phyloP scores from a whole-genome alignment of 371 early-diverging fungal species.

The Encephalitozoon hellem region DNA sequence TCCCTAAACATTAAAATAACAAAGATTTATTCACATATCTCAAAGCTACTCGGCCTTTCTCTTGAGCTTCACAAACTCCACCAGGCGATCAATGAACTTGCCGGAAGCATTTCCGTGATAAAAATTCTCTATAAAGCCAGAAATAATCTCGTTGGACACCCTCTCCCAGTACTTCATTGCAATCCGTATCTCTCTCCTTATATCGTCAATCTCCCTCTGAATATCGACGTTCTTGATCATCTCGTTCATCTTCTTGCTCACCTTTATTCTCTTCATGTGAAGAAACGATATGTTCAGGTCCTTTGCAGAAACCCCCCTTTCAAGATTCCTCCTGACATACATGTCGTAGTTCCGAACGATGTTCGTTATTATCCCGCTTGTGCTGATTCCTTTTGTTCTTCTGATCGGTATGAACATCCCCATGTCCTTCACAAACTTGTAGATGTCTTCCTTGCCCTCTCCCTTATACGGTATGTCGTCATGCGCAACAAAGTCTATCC shows the following conservation, averaged over 20 bases:
- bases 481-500: slow-evolving; percentile 90
- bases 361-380: slow-evolving; percentile 81
- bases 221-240: slow-evolving; percentile 20
- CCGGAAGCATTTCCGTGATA: neutral
- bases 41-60: neutral
- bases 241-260: slow-evolving; percentile 38
- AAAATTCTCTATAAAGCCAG: slow-evolving; percentile 18
- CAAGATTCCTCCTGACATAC: slow-evolving; percentile 77
- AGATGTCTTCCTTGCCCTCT: slow-evolving; percentile 71
- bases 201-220: slow-evolving; percentile 35
- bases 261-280: slow-evolving; percentile 39
- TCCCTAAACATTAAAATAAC: neutral
- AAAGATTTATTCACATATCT: neutral
- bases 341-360: slow-evolving; percentile 84
- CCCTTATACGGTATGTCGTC: slow-evolving; percentile 81
- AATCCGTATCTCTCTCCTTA: slow-evolving; percentile 18
- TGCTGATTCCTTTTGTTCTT: slow-evolving; percentile 82
- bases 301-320: slow-evolving; percentile 75
- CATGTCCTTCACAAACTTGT: slow-evolving; percentile 74
- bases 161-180: slow-evolving; percentile 45
- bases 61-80: neutral
- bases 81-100: neutral
- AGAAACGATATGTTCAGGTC: slow-evolving; percentile 69
- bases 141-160: slow-evolving; percentile 18
- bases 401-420: slow-evolving; percentile 77